Evolutionary conservation across 208 protist genomes (phyloP), one percentile per base, ranked within the genome.

Genomic region (Porcisia hertigi): DNA sequence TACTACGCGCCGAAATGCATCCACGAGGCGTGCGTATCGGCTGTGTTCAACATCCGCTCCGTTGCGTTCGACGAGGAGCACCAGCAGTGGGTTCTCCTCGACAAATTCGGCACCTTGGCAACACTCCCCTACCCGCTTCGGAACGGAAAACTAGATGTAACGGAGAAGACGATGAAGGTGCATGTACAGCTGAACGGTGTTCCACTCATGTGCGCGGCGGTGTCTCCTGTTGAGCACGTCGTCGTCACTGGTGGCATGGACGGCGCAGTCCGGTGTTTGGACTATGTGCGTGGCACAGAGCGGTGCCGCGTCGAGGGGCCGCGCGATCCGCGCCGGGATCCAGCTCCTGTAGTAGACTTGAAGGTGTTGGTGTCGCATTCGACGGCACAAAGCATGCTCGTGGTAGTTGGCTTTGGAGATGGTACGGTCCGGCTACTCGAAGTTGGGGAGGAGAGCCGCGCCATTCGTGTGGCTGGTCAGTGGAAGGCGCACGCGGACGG

Each of bases 221-320:
- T 93, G 11, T 98, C 92, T 7, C 95, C 96, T 9, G 72, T 60
- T 43, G 88, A 89, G 39, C 95, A 98, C 69, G 72, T 91, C 36
- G 84, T 88, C n/a, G 77, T 96, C 57, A 98, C 95, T 0, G 94
- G 91, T 47, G 98, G 98, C 25, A 85, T 88, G 16, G 98, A 99
- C 85, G 97, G 97, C 12, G 85, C 89, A 1, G 79, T 99, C 58
- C 94, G 97, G 41, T 75, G 98, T 64, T 86, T 96, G 69, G 94
- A 99, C 75, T 98, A 98, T 77, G 79, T 97, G 8, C 82, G 80
- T 1, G 90, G 92, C 45, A 60, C 79, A 49, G 85, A 94, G 66
- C 49, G 92, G 18, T 89, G 82, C 70, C 80, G 82, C 53, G 34
- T 82, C 4, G 63, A 34, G 53, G 64, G 69, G 54, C 69, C 86